These are phyloP conservation scores for Urostyla sp. DNA, from an alignment of 73 alveolate species.

Conservation along the genomic window DNA sequence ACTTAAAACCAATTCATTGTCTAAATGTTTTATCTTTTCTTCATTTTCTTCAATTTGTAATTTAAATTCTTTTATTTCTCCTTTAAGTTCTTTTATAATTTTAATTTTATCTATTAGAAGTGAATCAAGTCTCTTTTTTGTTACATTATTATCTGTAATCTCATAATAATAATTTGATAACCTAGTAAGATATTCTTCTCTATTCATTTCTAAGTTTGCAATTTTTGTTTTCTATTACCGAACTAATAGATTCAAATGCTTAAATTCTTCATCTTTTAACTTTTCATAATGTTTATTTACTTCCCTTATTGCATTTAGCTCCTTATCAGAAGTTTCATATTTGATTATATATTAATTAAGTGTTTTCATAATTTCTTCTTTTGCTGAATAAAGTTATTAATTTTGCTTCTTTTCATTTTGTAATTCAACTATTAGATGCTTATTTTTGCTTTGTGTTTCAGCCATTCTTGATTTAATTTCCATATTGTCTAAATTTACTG, in stretches of 20 bases:
- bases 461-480: slow-evolving; percentile 1
- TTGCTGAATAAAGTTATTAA: neutral
- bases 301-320: slow-evolving; percentile 31
- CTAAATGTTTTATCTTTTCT: neutral
- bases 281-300: slow-evolving; percentile 34
- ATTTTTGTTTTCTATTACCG: neutral
- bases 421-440: slow-evolving; percentile 1
- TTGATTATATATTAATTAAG: slow-evolving; percentile 17
- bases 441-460: neutral
- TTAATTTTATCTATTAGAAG: too few relatives aligned
- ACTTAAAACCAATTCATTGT: neutral
- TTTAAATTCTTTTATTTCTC: neutral
- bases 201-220: neutral
- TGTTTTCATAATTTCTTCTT: slow-evolving; percentile 25
- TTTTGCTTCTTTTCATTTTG: neutral
- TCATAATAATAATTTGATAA: neutral
- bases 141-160: neutral
- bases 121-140: neutral
- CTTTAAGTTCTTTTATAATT: neutral
- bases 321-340: slow-evolving; percentile 35
- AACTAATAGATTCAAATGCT: neutral
- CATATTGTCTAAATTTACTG: slow-evolving; percentile 5
- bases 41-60: neutral
- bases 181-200: neutral
- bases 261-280: slow-evolving; percentile 1